Base-by-base conservation (phyloP, 2,329 filamentous ascomycete genomes). In the Xylariaceae sp. region DNA sequence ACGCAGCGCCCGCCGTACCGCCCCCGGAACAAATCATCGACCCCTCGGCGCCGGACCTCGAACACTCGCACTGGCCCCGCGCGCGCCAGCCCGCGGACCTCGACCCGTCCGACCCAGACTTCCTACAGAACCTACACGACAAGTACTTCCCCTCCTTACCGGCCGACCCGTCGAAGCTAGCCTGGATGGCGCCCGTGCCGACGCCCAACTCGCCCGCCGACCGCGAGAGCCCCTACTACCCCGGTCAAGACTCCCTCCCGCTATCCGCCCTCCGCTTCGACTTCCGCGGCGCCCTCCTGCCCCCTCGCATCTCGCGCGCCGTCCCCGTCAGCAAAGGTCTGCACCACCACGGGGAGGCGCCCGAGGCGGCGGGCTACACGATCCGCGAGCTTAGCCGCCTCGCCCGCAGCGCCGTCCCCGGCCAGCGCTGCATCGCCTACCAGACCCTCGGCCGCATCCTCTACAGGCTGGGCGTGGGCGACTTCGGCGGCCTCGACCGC, bases 131-230 rank as follows among this genome's bases (percentile, higher is more conserved):
- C 40, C 78, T 98, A 5, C 89, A 95, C 69, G 67, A 80, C 15
- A 95, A 96, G 62, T 98, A 95, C 73, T 98, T 96, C 64, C 89
- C 92, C 9, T 78, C 81, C 46, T 81, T 95, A 1, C 80, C 89
- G 2, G 79, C 88, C 38, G 87, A 96, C 61, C 88, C 89, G 0
- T 81, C 82, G 42, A 83, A 86, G 37, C 77, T 96, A 3, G 85
- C 87, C 14, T 98, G 90, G 90, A 92, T 97, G 76, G 80, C 82
- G 35, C 82, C 84, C 11, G 57, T 84, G 34, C 80, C 81, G 5
- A 79, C 81, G 4, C 62, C 76, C 32, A 74, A 80, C 56, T 81
- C 77, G 30, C 61, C 74, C 29, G 79, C 80, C 15, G 81, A 85
- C 55, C 73, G 71, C 48, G 75, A 82, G 49, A 88, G 83, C 3